Percentiles rank a stretch among this genome's conserved stretches.
Conservation (phyloP, 805 yeast genomes). For the Ogataea trehaloabstinens region DNA sequence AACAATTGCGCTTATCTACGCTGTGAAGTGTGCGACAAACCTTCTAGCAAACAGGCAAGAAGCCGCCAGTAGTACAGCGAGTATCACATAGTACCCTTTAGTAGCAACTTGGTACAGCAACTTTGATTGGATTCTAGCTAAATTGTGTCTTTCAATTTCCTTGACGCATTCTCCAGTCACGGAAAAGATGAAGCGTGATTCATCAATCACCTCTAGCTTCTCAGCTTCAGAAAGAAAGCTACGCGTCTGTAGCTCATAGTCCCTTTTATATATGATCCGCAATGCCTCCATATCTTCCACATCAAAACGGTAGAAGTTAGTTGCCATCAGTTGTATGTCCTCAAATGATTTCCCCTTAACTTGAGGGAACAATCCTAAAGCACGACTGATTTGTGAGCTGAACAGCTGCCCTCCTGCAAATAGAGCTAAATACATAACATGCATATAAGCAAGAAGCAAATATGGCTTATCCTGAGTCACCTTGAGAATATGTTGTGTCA, state of each 20-base stretch:
- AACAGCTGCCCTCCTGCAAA: constrained; percentile 84
- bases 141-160: constrained; percentile 68
- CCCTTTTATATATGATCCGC: constrained; percentile 66
- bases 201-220: constrained; percentile 67
- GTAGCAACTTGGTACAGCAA: constrained; percentile 53
- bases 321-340: constrained; percentile 59
- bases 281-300: constrained; percentile 61
- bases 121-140: constrained; percentile 52
- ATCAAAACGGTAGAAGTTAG: constrained; percentile 71
- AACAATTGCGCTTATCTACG: too few relatives aligned
- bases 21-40: too few relatives aligned
- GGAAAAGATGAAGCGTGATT: constrained; percentile 61
- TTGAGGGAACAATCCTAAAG: constrained; percentile 74
- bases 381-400: constrained; percentile 61
- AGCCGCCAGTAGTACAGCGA: constrained; percentile 34
- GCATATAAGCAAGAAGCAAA: constrained; percentile 74
- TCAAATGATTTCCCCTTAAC: constrained; percentile 63
- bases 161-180: constrained; percentile 58
- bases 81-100: constrained; percentile 47
- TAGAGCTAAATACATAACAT: constrained; percentile 78
- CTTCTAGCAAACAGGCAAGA: constrained; percentile 37
- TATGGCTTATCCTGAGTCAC: constrained; percentile 63
- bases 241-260: constrained; percentile 76
- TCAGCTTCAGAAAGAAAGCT: constrained; percentile 66
- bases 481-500: constrained; percentile 56